Conservation (phyloP, 495 filamentous ascomycete species). For the Neurospora sp. region DNA sequence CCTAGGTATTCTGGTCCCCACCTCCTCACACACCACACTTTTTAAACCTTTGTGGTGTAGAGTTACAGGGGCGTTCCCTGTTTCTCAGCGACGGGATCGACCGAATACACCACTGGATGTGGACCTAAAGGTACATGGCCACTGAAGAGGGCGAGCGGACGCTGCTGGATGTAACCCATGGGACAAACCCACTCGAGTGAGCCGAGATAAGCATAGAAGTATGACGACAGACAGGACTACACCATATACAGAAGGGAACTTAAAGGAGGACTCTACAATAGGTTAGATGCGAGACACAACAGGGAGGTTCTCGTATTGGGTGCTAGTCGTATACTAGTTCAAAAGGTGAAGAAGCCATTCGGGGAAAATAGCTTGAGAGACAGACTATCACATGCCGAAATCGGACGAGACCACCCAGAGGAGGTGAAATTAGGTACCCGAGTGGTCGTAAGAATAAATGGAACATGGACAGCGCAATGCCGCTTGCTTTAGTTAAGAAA, state of each 20-base stretch:
- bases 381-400: not conserved
- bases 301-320: not conserved
- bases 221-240: not conserved
- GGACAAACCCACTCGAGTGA: not conserved
- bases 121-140: not conserved
- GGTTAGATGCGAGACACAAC: not conserved
- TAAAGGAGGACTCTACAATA: not conserved
- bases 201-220: not conserved
- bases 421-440: too few species aligned
- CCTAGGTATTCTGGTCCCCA: not conserved
- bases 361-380: not conserved
- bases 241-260: not conserved
- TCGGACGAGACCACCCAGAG: not conserved
- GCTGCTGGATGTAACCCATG: not conserved
- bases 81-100: not conserved
- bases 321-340: not conserved
- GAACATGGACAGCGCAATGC: too few species aligned
- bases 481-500: too few species aligned
- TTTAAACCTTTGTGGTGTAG: not conserved
- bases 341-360: not conserved
- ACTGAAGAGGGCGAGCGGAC: too few species aligned
- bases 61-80: not conserved
- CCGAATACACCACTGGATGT: not conserved
- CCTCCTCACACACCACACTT: not conserved
- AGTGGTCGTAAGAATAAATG: too few species aligned